These are phyloP conservation scores for Chlamydomonas eustigma DNA, from an alignment of 139 green algal genomes.

Conservation along the genomic window DNA sequence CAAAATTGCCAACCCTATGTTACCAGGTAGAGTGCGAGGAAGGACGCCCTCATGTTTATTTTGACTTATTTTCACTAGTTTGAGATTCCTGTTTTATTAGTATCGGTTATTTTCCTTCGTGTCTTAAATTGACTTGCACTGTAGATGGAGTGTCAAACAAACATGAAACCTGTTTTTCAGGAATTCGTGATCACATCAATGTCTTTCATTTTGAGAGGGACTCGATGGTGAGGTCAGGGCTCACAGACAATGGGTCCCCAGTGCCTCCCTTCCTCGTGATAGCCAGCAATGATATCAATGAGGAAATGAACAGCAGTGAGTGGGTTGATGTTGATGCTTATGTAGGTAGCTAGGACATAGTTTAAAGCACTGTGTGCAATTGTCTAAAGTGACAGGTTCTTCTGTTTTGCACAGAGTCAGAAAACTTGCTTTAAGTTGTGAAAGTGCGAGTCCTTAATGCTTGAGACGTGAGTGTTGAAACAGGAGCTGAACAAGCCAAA, in stretches of 20 bases:
- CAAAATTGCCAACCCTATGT: slow-evolving; percentile 55
- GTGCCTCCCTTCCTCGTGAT: slow-evolving; percentile 60
- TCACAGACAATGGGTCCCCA: slow-evolving; percentile 36
- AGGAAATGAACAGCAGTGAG: slow-evolving; percentile 36
- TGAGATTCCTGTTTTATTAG: too few species aligned
- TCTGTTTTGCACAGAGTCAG: neutral
- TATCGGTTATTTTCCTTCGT: too few species aligned
- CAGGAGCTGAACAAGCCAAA: too few species aligned
- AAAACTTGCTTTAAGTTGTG: neutral
- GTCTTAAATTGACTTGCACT: too few species aligned
- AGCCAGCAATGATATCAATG: slow-evolving; percentile 55
- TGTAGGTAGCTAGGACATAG: neutral
- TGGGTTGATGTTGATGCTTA: neutral
- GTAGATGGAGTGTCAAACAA: neutral
- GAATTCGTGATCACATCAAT: slow-evolving; percentile 47
- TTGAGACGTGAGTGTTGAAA: slow-evolving; percentile 7
- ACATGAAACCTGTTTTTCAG: neutral
- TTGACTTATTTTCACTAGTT: too few species aligned
- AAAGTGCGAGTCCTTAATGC: neutral
- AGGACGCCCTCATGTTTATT: neutral
- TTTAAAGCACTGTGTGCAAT: neutral
- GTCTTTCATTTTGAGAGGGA: slow-evolving; percentile 69
- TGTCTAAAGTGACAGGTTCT: neutral
- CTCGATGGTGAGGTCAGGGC: slow-evolving; percentile 53
- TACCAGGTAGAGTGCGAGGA: slow-evolving; percentile 24